Conservation (phyloP, 1,284 basidiomycete genomes). For the Microbotryum intermedium region DNA sequence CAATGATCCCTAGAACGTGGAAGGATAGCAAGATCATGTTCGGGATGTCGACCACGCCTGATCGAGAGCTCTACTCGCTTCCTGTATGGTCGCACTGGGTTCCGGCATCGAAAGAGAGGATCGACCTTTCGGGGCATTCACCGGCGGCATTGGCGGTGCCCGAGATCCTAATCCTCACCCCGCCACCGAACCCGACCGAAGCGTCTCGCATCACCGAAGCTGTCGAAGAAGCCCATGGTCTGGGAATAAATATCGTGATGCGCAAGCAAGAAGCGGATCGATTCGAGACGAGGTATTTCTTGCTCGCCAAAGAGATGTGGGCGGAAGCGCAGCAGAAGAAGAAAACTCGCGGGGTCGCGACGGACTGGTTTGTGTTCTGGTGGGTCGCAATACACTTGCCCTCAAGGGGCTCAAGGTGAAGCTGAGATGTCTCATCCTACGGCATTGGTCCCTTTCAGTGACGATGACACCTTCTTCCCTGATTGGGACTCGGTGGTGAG, state of each 20-base stretch:
- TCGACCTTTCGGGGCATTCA: neutral
- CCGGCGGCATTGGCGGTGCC: constrained; percentile 3
- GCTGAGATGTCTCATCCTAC: neutral
- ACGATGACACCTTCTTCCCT: constrained; percentile 34
- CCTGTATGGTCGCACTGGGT: constrained; percentile 33
- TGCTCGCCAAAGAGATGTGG: constrained; percentile 29
- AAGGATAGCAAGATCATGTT: constrained; percentile 28
- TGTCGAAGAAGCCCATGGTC: constrained; percentile 24
- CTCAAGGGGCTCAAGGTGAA: neutral
- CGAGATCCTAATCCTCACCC: constrained; percentile 27
- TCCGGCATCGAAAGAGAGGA: constrained; percentile 4
- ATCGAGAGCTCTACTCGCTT: constrained; percentile 30
- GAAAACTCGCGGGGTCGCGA: constrained; percentile 15
- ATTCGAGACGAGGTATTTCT: constrained; percentile 32
- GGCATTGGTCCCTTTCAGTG: constrained; percentile 10
- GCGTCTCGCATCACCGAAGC: constrained; percentile 23
- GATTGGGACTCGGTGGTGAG: constrained; percentile 26
- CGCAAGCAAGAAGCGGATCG: constrained; percentile 20
- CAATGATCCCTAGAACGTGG: constrained; percentile 5
- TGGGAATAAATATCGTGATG: constrained; percentile 29
- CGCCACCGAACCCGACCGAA: constrained; percentile 28
- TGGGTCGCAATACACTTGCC: constrained; percentile 8
- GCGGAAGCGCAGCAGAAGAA: constrained; percentile 14
- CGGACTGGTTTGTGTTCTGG: constrained; percentile 33
- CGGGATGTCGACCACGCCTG: constrained; percentile 32